These are phyloP conservation scores for Claviceps purpurea DNA, from an alignment of 2,329 filamentous ascomycete genomes.

Conservation along the genomic window DNA sequence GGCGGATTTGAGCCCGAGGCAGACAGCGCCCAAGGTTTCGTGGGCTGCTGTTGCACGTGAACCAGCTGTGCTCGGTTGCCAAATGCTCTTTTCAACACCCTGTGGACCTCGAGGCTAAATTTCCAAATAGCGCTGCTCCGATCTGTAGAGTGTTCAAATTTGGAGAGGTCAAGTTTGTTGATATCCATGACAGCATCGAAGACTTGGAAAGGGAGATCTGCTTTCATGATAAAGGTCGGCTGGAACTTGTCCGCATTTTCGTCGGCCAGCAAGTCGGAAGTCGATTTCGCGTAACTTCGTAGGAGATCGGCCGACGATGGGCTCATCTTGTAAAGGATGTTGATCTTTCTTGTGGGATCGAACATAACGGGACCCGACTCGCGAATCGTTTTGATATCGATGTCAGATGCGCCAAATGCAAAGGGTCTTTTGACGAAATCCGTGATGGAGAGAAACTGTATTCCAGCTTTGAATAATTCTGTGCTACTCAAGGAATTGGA, in stretches of 20 bases:
- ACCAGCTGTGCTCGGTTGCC: slow-evolving; percentile 62
- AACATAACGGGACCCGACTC: slow-evolving; percentile 57
- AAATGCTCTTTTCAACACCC: slow-evolving; percentile 55
- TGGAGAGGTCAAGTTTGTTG: slow-evolving; percentile 16
- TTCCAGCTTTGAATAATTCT: slow-evolving; percentile 82
- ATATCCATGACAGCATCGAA: slow-evolving; percentile 37
- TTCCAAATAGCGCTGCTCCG: slow-evolving; percentile 29
- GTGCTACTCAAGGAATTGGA: slow-evolving; percentile 76
- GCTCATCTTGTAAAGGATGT: slow-evolving; percentile 83
- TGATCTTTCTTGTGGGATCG: slow-evolving; percentile 61
- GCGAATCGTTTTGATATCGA: slow-evolving; percentile 22
- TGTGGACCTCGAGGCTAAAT: slow-evolving; percentile 46
- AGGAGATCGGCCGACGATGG: slow-evolving; percentile 67
- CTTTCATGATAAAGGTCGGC: slow-evolving; percentile 61
- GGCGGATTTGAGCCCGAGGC: slow-evolving; percentile 9
- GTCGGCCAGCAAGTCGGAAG: slow-evolving; percentile 63
- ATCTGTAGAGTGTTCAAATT: slow-evolving; percentile 20
- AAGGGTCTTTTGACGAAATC: slow-evolving; percentile 59
- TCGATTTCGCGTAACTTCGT: slow-evolving; percentile 59
- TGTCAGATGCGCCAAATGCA: slow-evolving; percentile 26
- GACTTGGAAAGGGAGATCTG: slow-evolving; percentile 38
- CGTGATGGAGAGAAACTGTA: slow-evolving; percentile 72
- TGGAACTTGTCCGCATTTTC: slow-evolving; percentile 68
- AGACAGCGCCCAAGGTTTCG: slow-evolving; percentile 18
- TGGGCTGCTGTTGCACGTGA: slow-evolving; percentile 33